Evolutionary conservation across 2,329 filamentous ascomycete genomes (phyloP).

Genomic region (Aspergillus transmontanensis): DNA sequence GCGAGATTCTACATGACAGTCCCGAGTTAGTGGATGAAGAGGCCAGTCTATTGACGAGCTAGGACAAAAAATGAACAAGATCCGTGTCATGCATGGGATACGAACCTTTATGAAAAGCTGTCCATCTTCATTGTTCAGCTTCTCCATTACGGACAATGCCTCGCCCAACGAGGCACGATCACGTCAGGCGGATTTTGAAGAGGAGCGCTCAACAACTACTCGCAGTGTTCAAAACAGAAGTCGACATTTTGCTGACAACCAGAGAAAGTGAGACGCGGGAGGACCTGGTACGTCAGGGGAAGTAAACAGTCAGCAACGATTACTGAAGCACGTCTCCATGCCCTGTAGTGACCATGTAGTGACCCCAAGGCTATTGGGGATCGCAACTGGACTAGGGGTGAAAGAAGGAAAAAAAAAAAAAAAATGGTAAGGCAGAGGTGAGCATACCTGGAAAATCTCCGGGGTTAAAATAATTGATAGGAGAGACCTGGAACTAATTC

Average conservation of each 20-base stretch:
- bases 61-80: slow-evolving; percentile 3
- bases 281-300: slow-evolving; percentile 22
- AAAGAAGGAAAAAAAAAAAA: slow-evolving; percentile 3
- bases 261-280: slow-evolving; percentile 24
- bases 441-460: not conserved
- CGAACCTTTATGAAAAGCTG: slow-evolving; percentile 52
- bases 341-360: not conserved
- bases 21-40: not conserved
- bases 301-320: slow-evolving; percentile 12
- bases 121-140: slow-evolving; percentile 53
- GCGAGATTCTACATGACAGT: slow-evolving; percentile 73
- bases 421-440: slow-evolving; percentile 7
- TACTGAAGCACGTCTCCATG: not conserved
- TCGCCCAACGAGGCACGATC: slow-evolving; percentile 32
- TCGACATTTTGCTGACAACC: slow-evolving; percentile 38
- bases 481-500: slow-evolving; percentile 7
- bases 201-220: slow-evolving; percentile 37
- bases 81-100: slow-evolving; percentile 15
- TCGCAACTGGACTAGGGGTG: not conserved
- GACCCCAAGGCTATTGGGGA: not conserved
- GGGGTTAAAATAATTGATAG: not conserved
- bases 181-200: slow-evolving; percentile 38
- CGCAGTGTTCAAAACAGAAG: slow-evolving; percentile 26
- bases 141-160: slow-evolving; percentile 46
- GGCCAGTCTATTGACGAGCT: slow-evolving; percentile 10